phyloP scores from a whole-genome alignment of 2,329 filamentous ascomycete genomes.

The Pestalotiopsis sp. region DNA sequence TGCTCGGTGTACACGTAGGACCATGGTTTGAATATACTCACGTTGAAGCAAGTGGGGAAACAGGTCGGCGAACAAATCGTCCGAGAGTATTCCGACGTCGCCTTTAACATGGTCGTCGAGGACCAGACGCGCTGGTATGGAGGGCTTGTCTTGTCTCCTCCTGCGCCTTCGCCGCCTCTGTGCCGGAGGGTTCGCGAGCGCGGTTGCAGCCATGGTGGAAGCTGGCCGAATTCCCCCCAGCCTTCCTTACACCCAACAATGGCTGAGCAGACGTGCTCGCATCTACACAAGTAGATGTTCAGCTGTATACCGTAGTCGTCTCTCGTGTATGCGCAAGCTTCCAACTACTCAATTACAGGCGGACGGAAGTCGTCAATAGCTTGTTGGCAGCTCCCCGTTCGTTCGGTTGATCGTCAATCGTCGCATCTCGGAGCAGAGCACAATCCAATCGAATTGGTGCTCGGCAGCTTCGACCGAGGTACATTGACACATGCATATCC shows the following conservation, averaged over 20 bases:
- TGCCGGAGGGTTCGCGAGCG: slow-evolving; percentile 30
- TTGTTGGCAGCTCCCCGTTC: background rate
- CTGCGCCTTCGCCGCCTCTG: slow-evolving; percentile 49
- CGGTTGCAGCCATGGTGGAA: slow-evolving; percentile 11
- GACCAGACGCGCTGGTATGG: slow-evolving; percentile 78
- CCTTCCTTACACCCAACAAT: background rate
- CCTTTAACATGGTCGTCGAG: slow-evolving; percentile 85
- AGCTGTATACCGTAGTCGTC: background rate
- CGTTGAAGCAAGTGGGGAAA: slow-evolving; percentile 65
- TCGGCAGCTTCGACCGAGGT: background rate
- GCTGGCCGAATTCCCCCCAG: background rate
- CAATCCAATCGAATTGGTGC: background rate
- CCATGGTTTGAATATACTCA: slow-evolving; percentile 40
- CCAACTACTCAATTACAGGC: background rate
- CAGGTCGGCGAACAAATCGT: slow-evolving; percentile 81
- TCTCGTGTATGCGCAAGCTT: background rate
- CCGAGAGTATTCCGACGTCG: slow-evolving; percentile 83
- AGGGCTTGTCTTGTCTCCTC: slow-evolving; percentile 69
- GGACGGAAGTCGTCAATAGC: background rate
- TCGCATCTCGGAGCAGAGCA: background rate
- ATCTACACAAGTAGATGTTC: background rate
- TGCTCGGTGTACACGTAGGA: slow-evolving; percentile 20
- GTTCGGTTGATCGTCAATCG: background rate
- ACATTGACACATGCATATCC: background rate
- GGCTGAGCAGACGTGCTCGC: background rate